Base-by-base conservation (phyloP, 192 early-diverging fungal species). In the Spizellomyces punctatus region DNA sequence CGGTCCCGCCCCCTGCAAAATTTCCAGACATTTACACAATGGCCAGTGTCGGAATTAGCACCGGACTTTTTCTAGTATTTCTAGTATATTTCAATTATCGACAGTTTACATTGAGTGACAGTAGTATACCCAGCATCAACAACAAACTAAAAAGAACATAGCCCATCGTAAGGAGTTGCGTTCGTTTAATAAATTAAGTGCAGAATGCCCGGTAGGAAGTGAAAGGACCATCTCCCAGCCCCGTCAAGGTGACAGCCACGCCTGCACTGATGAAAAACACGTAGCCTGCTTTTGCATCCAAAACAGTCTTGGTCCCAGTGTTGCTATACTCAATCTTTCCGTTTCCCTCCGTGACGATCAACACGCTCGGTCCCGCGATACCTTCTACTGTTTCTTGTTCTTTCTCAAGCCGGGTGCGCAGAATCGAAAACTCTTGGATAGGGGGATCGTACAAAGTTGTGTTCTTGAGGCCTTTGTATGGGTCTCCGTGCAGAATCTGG, bases 391-490 rank as follows among this genome's bases (percentile, higher is more conserved):
- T 48, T 58, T 92, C 94, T 21, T 84, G 69, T 5, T 76, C 72
- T 8, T 73, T 67, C 5, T 64, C 64, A 17, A 95, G 73, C 0
- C 50, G 71, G 0, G 93, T 94, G 22, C 86, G 73, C 9, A 91
- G 74, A 55, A 99, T 92, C 5, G 92, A 85, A 75, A 99, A 99
- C 76, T 99, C 97, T 10, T 93, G 92, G 69, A 99, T 97, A 10
- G 96, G 96, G 41, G 96, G 96, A 77, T 97, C 92, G 79, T 99
- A 99, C 22, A 95, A 74, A 6, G 85, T 52, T 5, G 75, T 68
- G 17, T 49, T 10, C 6, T 62, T 57, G n/a, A 91, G 87, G 16
- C 61, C 79, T n/a, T 81, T 69, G 72, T 85, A 85, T 19, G 78
- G 67, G 6, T 79, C 84, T 0, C 92, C 91, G 8, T 74, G 79